Percentiles rank a stretch among this genome's conserved stretches.
Evolutionary conservation across 129 eudicot genomes (phyloP).

Genomic region (Logfia minima): DNA sequence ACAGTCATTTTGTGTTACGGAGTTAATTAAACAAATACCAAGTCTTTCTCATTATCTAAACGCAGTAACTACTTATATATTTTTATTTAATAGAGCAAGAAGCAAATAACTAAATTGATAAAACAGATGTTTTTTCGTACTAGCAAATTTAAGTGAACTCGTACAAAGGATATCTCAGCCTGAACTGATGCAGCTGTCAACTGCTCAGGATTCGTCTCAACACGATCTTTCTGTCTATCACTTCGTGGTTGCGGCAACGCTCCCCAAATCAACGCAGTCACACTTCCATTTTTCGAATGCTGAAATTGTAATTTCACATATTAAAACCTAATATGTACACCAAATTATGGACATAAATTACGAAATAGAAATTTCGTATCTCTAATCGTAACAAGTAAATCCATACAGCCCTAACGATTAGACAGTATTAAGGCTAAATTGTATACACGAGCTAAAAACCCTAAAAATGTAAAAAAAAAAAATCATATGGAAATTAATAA

Average conservation of each 20-base stretch:
- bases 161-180: conserved; percentile 91
- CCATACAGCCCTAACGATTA: background rate
- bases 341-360: background rate
- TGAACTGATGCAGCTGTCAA: conserved; percentile 95
- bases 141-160: conserved; percentile 16
- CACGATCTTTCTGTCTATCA: conserved; percentile 94
- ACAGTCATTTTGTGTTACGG: conserved; percentile 77
- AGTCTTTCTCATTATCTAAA: conserved; percentile 1
- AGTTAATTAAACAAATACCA: conserved; percentile 56
- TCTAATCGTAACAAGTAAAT: background rate
- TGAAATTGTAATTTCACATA: conserved; percentile 35
- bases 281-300: conserved; percentile 70
- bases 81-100: background rate
- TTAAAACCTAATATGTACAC: background rate
- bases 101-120: background rate
- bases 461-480: conserved; percentile 20
- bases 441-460: conserved; percentile 21
- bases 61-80: background rate
- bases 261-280: conserved; percentile 92
- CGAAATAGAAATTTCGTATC: conserved; percentile 3
- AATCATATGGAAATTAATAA: background rate
- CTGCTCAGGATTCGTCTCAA: conserved; percentile 99
- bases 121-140: background rate
- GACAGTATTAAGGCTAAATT: background rate
- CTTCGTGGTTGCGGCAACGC: conserved; percentile 95